Percentiles rank a stretch among this genome's conserved stretches.
Evolutionary conservation across 495 filamentous ascomycete species (phyloP).

Genomic region (Podospora didyma): DNA sequence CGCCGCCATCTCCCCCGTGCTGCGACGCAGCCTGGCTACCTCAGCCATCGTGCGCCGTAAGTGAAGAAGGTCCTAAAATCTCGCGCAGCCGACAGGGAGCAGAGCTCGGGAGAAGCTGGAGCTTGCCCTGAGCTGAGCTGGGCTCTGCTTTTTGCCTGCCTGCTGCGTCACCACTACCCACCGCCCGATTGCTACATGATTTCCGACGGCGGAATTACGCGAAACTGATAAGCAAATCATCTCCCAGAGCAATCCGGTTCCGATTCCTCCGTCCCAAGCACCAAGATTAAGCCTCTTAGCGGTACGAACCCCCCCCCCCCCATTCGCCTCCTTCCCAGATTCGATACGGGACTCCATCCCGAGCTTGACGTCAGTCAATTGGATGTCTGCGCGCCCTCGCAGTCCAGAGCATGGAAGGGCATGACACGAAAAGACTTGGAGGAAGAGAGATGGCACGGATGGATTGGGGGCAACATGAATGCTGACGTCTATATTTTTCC

Average conservation of each 20-base stretch:
- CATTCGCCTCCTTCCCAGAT: no score
- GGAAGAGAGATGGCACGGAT: no score
- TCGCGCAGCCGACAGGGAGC: slow-evolving; percentile 9
- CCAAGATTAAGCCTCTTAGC: slow-evolving; percentile 29
- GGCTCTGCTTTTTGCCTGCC: background rate
- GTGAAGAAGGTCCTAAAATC: slow-evolving; percentile 22
- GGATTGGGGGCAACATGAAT: background rate
- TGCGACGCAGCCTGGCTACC: slow-evolving; percentile 55
- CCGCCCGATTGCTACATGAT: slow-evolving; percentile 6
- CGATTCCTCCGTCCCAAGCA: slow-evolving; percentile 9
- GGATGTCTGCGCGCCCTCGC: no score
- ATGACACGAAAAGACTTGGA: no score
- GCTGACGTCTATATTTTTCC: slow-evolving; percentile 15
- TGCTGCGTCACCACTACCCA: background rate
- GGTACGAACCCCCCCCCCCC: slow-evolving; percentile 25
- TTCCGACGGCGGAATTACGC: background rate
- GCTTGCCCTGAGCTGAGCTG: no score
- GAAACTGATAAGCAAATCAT: slow-evolving; percentile 2
- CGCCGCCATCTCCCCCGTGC: slow-evolving; percentile 56
- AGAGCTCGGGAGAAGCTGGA: no score
- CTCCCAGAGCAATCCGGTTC: slow-evolving; percentile 17
- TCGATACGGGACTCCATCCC: no score
- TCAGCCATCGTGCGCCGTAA: slow-evolving; percentile 54
- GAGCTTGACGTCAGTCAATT: no score
- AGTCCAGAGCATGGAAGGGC: no score